These are phyloP conservation scores for Phytophthora podocarpi DNA, from an alignment of 352 stramenopile genomes.

Conservation along the genomic window DNA sequence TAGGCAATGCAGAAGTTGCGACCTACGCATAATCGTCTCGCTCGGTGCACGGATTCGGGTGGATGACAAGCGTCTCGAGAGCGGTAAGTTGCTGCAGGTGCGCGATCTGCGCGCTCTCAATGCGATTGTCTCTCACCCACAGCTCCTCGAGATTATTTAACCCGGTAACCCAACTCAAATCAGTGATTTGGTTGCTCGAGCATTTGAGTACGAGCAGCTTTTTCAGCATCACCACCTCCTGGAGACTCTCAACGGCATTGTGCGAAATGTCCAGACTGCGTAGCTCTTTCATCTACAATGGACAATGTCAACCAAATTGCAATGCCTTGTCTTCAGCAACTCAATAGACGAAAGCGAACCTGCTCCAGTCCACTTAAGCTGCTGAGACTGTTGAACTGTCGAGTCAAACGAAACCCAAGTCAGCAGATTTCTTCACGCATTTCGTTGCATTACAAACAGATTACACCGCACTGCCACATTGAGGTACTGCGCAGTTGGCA, in stretches of 20 bases:
- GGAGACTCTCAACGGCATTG: conserved; percentile 56
- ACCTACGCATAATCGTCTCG: conserved; percentile 53
- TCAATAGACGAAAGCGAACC: too few relatives aligned
- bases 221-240: conserved; percentile 43
- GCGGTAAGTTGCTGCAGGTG: conserved; percentile 48
- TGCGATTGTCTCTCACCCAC: conserved; percentile 60
- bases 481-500: conserved; percentile 47
- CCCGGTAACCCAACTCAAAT: conserved; percentile 46
- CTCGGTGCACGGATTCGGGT: conserved; percentile 75
- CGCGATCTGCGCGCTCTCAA: conserved; percentile 55
- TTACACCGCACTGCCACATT: conserved; percentile 72
- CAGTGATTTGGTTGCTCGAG: conserved; percentile 57
- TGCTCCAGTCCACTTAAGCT: conserved; percentile 48
- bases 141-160: conserved; percentile 55
- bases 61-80: conserved; percentile 59
- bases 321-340: too few relatives aligned
- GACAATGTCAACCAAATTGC: neutral
- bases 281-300: conserved; percentile 43
- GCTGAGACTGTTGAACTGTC: conserved; percentile 68
- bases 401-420: too few relatives aligned
- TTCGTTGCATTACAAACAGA: too few relatives aligned
- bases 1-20: too few relatives aligned
- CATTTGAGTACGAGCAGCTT: conserved; percentile 59
- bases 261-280: conserved; percentile 67
- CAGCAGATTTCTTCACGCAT: neutral